Percentiles rank a stretch among this genome's conserved stretches.
Evolutionary conservation across 1,284 basidiomycete genomes (phyloP).

Genomic region (Puccinia horiana): DNA sequence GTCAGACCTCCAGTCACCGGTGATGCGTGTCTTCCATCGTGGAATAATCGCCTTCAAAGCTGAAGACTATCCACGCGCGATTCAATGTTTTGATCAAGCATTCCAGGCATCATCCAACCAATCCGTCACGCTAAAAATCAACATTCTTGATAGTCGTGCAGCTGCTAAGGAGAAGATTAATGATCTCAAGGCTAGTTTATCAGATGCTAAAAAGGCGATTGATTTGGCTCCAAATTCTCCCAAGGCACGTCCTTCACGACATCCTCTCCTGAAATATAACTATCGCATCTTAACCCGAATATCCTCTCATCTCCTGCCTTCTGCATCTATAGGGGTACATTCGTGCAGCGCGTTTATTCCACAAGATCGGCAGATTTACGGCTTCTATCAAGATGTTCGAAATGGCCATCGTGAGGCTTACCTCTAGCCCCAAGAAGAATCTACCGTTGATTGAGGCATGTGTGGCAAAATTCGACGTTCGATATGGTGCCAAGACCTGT

Average conservation of each 20-base stretch:
- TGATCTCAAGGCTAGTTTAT: slow-evolving; percentile 26
- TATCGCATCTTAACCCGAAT: background rate
- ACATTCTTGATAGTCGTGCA: slow-evolving; percentile 40
- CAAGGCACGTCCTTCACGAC: slow-evolving; percentile 2
- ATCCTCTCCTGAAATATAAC: no score
- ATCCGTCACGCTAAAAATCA: background rate
- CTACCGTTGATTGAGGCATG: slow-evolving; percentile 14
- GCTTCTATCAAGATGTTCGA: slow-evolving; percentile 42
- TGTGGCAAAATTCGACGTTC: background rate
- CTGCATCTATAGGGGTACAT: slow-evolving; percentile 31
- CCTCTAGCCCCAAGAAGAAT: slow-evolving; percentile 7
- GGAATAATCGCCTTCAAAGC: slow-evolving; percentile 30
- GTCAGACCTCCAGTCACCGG: background rate
- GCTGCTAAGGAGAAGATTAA: slow-evolving; percentile 43
- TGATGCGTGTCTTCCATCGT: slow-evolving; percentile 30
- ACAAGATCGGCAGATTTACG: slow-evolving; percentile 22
- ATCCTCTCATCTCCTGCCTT: background rate
- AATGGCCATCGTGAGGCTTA: slow-evolving; percentile 8
- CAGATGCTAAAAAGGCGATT: slow-evolving; percentile 30
- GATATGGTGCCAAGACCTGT: background rate
- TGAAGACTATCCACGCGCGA: slow-evolving; percentile 23
- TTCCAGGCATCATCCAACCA: slow-evolving; percentile 22
- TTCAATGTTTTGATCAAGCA: slow-evolving; percentile 35
- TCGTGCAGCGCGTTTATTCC: slow-evolving; percentile 34
- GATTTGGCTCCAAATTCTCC: slow-evolving; percentile 28